A percentile compares a stretch with the other conserved stretches of the same genome.
Evolutionary conservation across 768 basidiomycete species (phyloP).

Genomic region (Leccinum imitatum): DNA sequence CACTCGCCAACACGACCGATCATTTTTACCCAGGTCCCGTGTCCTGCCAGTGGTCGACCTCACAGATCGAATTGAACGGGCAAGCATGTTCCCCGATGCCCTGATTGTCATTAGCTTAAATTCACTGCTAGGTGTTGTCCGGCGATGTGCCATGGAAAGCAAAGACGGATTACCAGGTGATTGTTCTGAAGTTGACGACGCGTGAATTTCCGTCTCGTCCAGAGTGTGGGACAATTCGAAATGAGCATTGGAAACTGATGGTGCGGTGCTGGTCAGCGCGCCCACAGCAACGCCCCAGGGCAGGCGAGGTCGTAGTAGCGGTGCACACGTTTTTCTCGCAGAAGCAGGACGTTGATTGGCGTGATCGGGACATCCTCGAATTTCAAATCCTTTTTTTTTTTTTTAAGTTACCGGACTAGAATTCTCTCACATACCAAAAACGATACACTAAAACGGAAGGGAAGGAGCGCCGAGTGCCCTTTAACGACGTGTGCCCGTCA

Average conservation of each 20-base stretch:
- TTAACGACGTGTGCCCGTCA: no score
- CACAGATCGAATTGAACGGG: neutral
- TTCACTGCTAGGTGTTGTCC: neutral
- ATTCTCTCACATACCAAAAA: no score
- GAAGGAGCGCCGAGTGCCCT: no score
- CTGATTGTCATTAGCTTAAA: no score
- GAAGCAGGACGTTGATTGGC: no score
- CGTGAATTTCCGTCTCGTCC: neutral
- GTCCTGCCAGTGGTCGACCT: no score
- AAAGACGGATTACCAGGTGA: neutral
- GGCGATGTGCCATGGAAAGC: neutral
- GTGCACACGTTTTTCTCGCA: neutral
- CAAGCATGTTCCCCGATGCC: neutral
- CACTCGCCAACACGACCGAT: no score
- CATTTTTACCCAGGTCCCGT: no score
- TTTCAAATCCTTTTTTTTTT: no score
- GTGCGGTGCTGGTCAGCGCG: neutral
- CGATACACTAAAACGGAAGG: no score
- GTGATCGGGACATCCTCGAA: no score
- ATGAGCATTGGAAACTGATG: constrained; percentile 7
- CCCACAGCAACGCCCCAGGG: neutral
- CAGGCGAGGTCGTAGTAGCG: neutral
- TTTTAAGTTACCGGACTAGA: no score
- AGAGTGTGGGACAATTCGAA: neutral
- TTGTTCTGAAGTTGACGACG: neutral